Conservation (phyloP, 2,329 filamentous ascomycete genomes). For the Fusarium temperatum region DNA sequence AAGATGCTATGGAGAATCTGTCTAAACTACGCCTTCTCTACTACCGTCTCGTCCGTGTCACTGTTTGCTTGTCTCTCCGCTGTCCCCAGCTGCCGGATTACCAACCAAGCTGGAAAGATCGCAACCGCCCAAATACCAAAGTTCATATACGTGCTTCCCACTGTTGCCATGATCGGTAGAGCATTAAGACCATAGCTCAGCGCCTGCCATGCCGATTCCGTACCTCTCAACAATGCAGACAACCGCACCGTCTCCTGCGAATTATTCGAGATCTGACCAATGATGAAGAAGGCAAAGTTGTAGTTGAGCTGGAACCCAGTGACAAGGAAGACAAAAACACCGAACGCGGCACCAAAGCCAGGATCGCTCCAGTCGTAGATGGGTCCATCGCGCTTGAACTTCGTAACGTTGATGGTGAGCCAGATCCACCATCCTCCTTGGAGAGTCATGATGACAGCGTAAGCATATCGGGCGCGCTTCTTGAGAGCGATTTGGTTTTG, state of each 20-base stretch:
- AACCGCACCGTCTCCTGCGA: slow-evolving; percentile 71
- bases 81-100: slow-evolving; percentile 43
- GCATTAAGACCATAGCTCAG: slow-evolving; percentile 73
- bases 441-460: slow-evolving; percentile 58
- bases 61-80: neutral
- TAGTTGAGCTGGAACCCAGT: slow-evolving; percentile 78
- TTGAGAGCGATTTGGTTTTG: slow-evolving; percentile 60
- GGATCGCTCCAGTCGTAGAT: slow-evolving; percentile 69
- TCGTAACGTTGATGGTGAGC: slow-evolving; percentile 69
- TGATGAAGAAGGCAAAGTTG: slow-evolving; percentile 74
- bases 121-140: slow-evolving; percentile 71
- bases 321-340: slow-evolving; percentile 71
- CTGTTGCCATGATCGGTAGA: slow-evolving; percentile 66
- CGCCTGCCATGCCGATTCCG: slow-evolving; percentile 74
- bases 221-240: slow-evolving; percentile 70
- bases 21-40: neutral
- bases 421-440: slow-evolving; percentile 77
- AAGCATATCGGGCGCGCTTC: slow-evolving; percentile 61
- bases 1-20: neutral
- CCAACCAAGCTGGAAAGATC: slow-evolving; percentile 69
- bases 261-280: slow-evolving; percentile 67
- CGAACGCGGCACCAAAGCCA: slow-evolving; percentile 71
- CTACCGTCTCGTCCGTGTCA: neutral
- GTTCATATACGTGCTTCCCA: slow-evolving; percentile 73
- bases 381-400: slow-evolving; percentile 63